A percentile compares a stretch with the other conserved stretches of the same genome.
Conservation (phyloP, 2,329 filamentous ascomycete species). For the Pseudocercospora pini-densiflorae region DNA sequence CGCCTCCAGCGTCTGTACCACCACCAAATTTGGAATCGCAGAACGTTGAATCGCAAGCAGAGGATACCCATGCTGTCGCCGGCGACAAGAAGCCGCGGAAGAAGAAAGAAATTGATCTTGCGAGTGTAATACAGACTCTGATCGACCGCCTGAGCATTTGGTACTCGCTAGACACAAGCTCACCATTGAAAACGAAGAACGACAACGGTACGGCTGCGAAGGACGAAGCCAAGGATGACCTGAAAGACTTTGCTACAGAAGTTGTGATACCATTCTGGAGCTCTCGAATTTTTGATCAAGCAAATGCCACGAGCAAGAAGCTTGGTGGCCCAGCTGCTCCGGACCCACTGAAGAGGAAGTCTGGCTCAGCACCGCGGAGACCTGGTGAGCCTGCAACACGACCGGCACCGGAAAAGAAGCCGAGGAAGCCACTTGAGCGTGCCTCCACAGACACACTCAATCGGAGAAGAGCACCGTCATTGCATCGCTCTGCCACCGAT, state of each 20-base stretch:
- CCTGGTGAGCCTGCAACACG: constrained; percentile 43
- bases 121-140: constrained; percentile 70
- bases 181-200: constrained; percentile 47
- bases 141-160: constrained; percentile 82
- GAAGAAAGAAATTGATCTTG: constrained; percentile 69
- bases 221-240: constrained; percentile 58
- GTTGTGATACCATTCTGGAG: constrained; percentile 83
- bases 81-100: constrained; percentile 45
- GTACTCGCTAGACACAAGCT: constrained; percentile 74
- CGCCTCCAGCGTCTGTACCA: constrained; percentile 23
- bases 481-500: constrained; percentile 71
- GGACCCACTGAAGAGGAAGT: constrained; percentile 59
- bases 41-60: constrained; percentile 23
- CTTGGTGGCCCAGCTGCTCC: constrained; percentile 72
- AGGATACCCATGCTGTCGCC: constrained; percentile 7
- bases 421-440: constrained; percentile 62
- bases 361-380: constrained; percentile 44
- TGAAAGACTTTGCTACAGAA: constrained; percentile 78
- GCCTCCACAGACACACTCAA: constrained; percentile 63
- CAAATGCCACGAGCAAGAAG: constrained; percentile 73
- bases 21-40: constrained; percentile 39
- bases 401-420: constrained; percentile 46
- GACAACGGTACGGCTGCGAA: constrained; percentile 30
- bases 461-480: constrained; percentile 61
- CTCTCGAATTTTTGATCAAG: constrained; percentile 73